Evolutionary conservation across 805 yeast genomes (phyloP).

Genomic region (Brettanomyces custersianus): DNA sequence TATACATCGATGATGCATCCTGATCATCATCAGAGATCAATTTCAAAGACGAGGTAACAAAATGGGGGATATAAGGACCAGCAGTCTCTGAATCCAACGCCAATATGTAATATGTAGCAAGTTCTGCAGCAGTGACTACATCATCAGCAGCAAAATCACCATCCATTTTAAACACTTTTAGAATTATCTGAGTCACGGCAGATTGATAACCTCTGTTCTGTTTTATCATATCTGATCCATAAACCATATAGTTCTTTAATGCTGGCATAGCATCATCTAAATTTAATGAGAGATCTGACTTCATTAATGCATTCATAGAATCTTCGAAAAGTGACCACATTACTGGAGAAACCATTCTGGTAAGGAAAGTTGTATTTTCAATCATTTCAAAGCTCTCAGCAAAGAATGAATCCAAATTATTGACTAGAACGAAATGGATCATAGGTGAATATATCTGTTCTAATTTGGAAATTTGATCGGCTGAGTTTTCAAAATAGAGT

Average conservation of each 20-base stretch:
- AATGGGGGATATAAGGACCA: constrained; percentile 33
- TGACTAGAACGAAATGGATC: constrained; percentile 53
- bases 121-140: constrained; percentile 46
- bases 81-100: constrained; percentile 39
- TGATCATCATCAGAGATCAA: constrained; percentile 26
- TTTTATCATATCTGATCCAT: constrained; percentile 40
- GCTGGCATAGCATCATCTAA: constrained; percentile 71
- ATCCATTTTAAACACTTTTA: constrained; percentile 26
- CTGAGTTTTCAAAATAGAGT: constrained; percentile 76
- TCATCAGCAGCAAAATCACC: constrained; percentile 53
- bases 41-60: constrained; percentile 36
- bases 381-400: constrained; percentile 77
- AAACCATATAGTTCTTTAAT: constrained; percentile 63
- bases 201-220: constrained; percentile 36
- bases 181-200: constrained; percentile 44
- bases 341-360: constrained; percentile 51
- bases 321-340: constrained; percentile 68
- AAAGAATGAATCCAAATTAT: constrained; percentile 68
- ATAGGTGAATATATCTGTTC: constrained; percentile 74
- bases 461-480: constrained; percentile 54
- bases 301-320: constrained; percentile 28
- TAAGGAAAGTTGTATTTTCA: constrained; percentile 61
- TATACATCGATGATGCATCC: constrained; percentile 15
- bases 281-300: constrained; percentile 51
- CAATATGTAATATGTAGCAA: constrained; percentile 56